Evolutionary conservation across 768 basidiomycete genomes (phyloP).

Genomic region (Suillus subalutaceus): DNA sequence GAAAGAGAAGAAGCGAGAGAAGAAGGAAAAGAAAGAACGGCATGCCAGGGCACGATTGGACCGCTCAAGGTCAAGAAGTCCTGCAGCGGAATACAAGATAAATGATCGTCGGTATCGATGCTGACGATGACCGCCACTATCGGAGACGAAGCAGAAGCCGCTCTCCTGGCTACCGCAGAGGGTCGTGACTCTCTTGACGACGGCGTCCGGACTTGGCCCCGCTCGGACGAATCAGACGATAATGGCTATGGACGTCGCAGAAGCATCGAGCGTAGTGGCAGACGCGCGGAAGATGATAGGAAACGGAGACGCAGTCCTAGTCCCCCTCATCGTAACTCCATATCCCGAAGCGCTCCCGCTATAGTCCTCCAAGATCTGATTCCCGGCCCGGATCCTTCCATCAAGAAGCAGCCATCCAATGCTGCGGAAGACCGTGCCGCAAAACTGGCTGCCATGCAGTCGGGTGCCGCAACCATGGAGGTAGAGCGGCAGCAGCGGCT

Average conservation of each 20-base stretch:
- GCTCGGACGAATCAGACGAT: constrained; percentile 57
- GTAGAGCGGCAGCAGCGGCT: constrained; percentile 74
- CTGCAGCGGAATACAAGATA: constrained; percentile 26
- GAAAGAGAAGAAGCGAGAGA: constrained; percentile 57
- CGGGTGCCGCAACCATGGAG: constrained; percentile 68
- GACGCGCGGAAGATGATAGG: constrained; percentile 38
- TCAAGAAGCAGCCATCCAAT: constrained; percentile 22
- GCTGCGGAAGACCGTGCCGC: constrained; percentile 66
- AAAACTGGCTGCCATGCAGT: constrained; percentile 88
- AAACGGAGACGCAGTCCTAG: constrained; percentile 43
- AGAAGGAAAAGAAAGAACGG: constrained; percentile 49
- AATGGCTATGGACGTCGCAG: constrained; percentile 33
- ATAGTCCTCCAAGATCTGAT: constrained; percentile 37
- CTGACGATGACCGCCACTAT: constrained; percentile 20
- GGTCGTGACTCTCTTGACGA: constrained; percentile 17
- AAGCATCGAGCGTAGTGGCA: constrained; percentile 23
- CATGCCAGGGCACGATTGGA: constrained; percentile 31
- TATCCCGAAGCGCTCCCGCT: constrained; percentile 53
- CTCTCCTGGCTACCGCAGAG: constrained; percentile 30
- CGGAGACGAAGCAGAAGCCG: constrained; percentile 31
- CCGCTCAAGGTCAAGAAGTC: constrained; percentile 36
- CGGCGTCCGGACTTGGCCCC: constrained; percentile 45
- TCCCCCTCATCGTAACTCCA: constrained; percentile 18
- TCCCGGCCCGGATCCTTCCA: constrained; percentile 15
- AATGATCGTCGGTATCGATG: constrained; percentile 19